Percentiles rank a stretch among this genome's conserved stretches.
phyloP scores from a whole-genome alignment of 108 stramenopile species.

The Chaetoceros muelleri region DNA sequence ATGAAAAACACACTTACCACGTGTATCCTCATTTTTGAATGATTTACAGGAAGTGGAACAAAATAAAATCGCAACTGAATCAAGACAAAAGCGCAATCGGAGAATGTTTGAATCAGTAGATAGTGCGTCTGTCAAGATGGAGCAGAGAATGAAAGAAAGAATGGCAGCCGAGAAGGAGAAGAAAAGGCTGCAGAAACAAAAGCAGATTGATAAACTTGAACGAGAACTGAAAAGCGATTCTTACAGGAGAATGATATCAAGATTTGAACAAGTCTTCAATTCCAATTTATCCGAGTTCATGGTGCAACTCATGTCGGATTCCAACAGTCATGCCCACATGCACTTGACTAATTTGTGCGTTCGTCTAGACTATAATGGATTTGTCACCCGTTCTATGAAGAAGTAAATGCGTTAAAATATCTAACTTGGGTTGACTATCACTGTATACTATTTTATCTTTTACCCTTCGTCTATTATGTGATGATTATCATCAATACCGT shows the following conservation, averaged over 20 bases:
- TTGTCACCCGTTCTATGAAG: conserved; percentile 42
- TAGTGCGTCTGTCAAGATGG: neutral
- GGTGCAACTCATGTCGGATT: conserved; percentile 32
- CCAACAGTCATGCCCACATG: conserved; percentile 30
- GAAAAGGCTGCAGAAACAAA: conserved; percentile 2
- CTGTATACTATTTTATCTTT: too few species aligned
- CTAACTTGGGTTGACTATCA: too few species aligned
- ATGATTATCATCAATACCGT: too few species aligned
- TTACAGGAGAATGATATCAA: conserved; percentile 63
- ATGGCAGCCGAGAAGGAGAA: neutral
- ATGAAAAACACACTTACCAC: conserved; percentile 39
- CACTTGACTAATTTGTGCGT: conserved; percentile 57
- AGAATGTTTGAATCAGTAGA: neutral
- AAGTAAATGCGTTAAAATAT: too few species aligned
- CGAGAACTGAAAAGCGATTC: conserved; percentile 50
- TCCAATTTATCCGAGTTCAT: conserved; percentile 64
- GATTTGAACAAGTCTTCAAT: conserved; percentile 70
- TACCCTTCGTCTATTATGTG: too few species aligned
- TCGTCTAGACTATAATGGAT: conserved; percentile 83
- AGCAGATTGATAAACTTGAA: conserved; percentile 32
- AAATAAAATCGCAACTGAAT: conserved; percentile 9
- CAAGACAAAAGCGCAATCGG: neutral
- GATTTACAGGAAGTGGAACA: conserved; percentile 22
- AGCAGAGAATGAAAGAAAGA: conserved; percentile 2
- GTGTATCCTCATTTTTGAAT: conserved; percentile 46